A percentile compares a stretch with the other conserved stretches of the same genome.
Evolutionary conservation across 2,329 filamentous ascomycete species (phyloP).

Genomic region (Stromatinia cepivora): DNA sequence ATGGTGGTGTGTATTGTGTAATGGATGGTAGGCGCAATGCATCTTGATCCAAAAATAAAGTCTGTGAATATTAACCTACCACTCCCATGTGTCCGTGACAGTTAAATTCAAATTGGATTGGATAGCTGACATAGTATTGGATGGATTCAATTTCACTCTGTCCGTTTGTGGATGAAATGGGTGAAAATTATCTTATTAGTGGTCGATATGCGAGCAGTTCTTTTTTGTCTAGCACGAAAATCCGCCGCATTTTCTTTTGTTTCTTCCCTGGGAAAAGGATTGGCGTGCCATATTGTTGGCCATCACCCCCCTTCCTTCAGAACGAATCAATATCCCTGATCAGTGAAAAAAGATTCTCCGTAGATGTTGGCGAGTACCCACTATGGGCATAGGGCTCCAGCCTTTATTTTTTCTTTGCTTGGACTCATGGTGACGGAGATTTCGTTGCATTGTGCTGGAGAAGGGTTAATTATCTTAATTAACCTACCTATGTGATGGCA

Average conservation of each 20-base stretch:
- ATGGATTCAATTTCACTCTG: not conserved
- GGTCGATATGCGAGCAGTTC: slow-evolving; percentile 4
- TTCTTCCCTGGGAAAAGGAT: slow-evolving; percentile 2
- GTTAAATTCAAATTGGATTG: not conserved
- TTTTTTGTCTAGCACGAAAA: not conserved
- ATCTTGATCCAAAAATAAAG: slow-evolving; percentile 23
- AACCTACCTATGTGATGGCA: not conserved
- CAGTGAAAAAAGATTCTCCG: not conserved
- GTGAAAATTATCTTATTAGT: not conserved
- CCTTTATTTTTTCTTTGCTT: slow-evolving; percentile 19
- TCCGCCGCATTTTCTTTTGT: not conserved
- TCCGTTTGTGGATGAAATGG: not conserved
- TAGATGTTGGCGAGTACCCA: slow-evolving; percentile 8
- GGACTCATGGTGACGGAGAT: slow-evolving; percentile 3
- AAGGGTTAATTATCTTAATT: not conserved
- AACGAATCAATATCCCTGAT: slow-evolving; percentile 15
- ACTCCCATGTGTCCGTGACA: slow-evolving; percentile 7
- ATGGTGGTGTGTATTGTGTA: not conserved
- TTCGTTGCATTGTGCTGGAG: slow-evolving; percentile 6
- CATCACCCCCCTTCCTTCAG: slow-evolving; percentile 6
- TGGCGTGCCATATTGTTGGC: slow-evolving; percentile 1
- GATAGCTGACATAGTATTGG: not conserved
- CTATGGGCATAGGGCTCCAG: slow-evolving; percentile 22
- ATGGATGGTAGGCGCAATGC: slow-evolving; percentile 4
- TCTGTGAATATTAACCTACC: not conserved